Percentiles rank a stretch among this genome's conserved stretches.
Conservation (phyloP, 177 flowering plant genomes). For the Vitis hybrid region DNA sequence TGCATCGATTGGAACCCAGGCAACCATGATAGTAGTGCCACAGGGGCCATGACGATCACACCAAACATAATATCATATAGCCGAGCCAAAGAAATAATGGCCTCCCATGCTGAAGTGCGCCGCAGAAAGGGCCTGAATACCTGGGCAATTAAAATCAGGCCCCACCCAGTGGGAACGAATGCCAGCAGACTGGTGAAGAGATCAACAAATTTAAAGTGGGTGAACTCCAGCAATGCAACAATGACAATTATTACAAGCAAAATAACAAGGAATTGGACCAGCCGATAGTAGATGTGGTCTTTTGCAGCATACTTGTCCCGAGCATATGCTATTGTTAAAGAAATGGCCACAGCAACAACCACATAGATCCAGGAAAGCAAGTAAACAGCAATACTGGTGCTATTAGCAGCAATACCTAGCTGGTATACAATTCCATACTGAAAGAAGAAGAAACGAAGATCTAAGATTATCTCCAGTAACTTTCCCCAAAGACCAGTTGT, state of each 20-base stretch:
- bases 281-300: conserved; percentile 59
- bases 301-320: conserved; percentile 51
- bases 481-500: conserved; percentile 61
- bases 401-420: conserved; percentile 41
- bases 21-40: conserved; percentile 64
- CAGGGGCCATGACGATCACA: conserved; percentile 57
- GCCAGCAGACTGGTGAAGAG: conserved; percentile 54
- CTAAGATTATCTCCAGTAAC: conserved; percentile 48
- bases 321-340: conserved; percentile 35
- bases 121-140: conserved; percentile 46
- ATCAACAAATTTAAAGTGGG: conserved; percentile 40
- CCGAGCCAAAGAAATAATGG: conserved; percentile 51
- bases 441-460: conserved; percentile 65
- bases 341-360: conserved; percentile 34
- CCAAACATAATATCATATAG: conserved; percentile 58
- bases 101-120: conserved; percentile 37
- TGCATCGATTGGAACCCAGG: conserved; percentile 73
- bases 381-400: conserved; percentile 58
- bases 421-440: conserved; percentile 70
- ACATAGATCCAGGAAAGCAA: conserved; percentile 60
- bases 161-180: conserved; percentile 71
- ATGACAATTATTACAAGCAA: conserved; percentile 34
- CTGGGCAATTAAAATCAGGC: conserved; percentile 51
- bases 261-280: conserved; percentile 55
- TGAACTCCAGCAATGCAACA: conserved; percentile 44